These are phyloP conservation scores for Fraxinus excelsior DNA, from an alignment of 257 asterid genomes.

Conservation along the genomic window DNA sequence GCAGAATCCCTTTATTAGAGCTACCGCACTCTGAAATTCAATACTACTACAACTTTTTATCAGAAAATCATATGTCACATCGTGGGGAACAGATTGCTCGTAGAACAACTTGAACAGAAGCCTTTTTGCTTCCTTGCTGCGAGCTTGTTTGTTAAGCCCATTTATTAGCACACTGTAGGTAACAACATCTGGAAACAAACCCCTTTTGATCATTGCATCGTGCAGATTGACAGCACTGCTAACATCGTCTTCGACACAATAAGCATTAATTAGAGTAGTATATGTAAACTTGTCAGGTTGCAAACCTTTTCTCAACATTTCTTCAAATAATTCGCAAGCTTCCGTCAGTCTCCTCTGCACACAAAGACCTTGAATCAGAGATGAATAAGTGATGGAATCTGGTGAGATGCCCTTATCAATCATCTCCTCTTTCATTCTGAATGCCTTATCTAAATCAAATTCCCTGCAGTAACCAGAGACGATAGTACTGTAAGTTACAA, in stretches of 20 bases:
- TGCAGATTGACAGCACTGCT: constrained; percentile 62
- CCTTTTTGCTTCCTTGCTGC: constrained; percentile 71
- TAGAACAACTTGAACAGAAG: constrained; percentile 67
- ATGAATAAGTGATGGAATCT: constrained; percentile 74
- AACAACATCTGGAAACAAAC: constrained; percentile 78
- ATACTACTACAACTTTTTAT: constrained; percentile 66
- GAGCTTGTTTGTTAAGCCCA: constrained; percentile 71
- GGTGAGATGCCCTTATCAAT: constrained; percentile 62
- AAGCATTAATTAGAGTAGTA: constrained; percentile 74
- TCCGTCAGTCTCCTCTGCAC: constrained; percentile 56
- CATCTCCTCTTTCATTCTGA: constrained; percentile 68
- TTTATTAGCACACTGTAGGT: constrained; percentile 85
- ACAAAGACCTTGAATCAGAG: constrained; percentile 85
- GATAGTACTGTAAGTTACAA: constrained; percentile 77
- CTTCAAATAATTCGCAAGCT: constrained; percentile 68
- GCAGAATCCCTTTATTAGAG: constrained; percentile 87
- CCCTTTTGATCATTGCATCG: constrained; percentile 70
- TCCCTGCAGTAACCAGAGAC: constrained; percentile 65
- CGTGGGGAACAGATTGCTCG: constrained; percentile 61
- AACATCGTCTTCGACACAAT: constrained; percentile 68
- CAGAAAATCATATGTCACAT: constrained; percentile 62
- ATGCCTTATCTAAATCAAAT: constrained; percentile 64
- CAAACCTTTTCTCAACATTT: constrained; percentile 62
- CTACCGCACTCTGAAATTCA: constrained; percentile 51
- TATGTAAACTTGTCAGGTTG: constrained; percentile 79